A percentile compares a stretch with the other conserved stretches of the same genome.
Conservation (phyloP, 2,329 filamentous ascomycete genomes). For the Domatiomyces catenatus region DNA sequence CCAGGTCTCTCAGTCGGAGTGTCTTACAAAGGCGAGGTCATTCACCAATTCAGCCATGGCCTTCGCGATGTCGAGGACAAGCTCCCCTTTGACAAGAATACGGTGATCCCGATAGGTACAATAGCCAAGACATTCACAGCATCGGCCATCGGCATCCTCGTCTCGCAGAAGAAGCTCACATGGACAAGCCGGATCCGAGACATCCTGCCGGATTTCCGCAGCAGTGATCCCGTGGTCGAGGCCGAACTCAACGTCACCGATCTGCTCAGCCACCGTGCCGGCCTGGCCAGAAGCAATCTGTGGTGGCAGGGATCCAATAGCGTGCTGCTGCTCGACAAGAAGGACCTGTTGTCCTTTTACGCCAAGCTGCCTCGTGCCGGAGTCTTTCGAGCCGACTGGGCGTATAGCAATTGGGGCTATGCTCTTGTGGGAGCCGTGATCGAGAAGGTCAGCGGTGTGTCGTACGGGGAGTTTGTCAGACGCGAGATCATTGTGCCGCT, state of each 20-base stretch:
- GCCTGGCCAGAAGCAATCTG: conserved; percentile 8
- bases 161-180: conserved; percentile 15
- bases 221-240: conserved; percentile 10
- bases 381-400: conserved; percentile 9
- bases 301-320: conserved; percentile 6
- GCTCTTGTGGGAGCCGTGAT: conserved; percentile 16
- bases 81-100: conserved; percentile 12
- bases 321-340: conserved; percentile 5
- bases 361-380: conserved; percentile 2
- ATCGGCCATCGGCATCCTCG: conserved; percentile 18
- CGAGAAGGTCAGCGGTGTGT: conserved; percentile 12
- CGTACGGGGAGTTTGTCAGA: conserved; percentile 16
- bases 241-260: conserved; percentile 16
- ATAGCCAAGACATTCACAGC: conserved; percentile 19
- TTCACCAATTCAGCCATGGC: conserved; percentile 15
- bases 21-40: conserved; percentile 12
- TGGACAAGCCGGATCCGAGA: conserved; percentile 17
- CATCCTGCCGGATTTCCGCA: conserved; percentile 15
- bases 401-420: conserved; percentile 19
- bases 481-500: conserved; percentile 17
- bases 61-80: conserved; percentile 14
- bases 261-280: conserved; percentile 17
- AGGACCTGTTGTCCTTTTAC: conserved; percentile 1
- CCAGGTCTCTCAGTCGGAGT: conserved; percentile 18
- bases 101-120: conserved; percentile 19